These are phyloP conservation scores for Striga hermonthica DNA, from an alignment of 305 asterid species.

Conservation along the genomic window DNA sequence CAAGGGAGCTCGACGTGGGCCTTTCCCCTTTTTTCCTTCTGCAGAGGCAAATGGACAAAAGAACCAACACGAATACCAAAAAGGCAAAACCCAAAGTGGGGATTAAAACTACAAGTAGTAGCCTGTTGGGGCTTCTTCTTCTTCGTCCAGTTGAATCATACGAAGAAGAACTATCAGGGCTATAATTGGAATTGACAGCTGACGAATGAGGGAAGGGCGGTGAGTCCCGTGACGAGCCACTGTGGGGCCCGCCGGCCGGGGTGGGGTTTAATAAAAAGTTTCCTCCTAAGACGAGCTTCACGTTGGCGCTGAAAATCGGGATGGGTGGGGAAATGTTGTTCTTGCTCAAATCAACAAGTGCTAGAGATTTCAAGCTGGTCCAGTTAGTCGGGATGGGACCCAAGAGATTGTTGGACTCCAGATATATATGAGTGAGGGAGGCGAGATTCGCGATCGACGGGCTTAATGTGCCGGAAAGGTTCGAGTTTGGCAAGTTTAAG, in stretches of 20 bases:
- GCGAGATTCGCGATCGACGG: conserved; percentile 60
- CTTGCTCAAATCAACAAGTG: conserved; percentile 53
- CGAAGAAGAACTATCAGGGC: too few relatives aligned
- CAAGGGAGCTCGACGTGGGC: conserved; percentile 50
- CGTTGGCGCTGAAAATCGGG: conserved; percentile 49
- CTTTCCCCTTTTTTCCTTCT: conserved; percentile 41
- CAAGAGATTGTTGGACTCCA: conserved; percentile 61
- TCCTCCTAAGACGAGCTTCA: conserved; percentile 50
- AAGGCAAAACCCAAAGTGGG: conserved; percentile 46
- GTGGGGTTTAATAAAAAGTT: conserved; percentile 43
- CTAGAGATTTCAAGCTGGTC: conserved; percentile 59
- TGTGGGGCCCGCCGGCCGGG: conserved; percentile 14
- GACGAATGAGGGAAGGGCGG: conserved; percentile 38
- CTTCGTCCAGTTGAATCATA: conserved; percentile 32
- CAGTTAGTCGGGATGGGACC: conserved; percentile 61
- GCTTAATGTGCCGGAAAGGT: conserved; percentile 67
- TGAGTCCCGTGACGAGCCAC: conserved; percentile 13
- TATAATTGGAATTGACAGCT: conserved; percentile 27
- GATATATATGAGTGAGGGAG: conserved; percentile 50
- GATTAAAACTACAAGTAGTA: conserved; percentile 49
- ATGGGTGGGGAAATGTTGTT: conserved; percentile 68
- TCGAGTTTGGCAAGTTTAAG: conserved; percentile 52
- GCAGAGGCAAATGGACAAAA: conserved; percentile 45
- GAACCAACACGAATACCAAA: conserved; percentile 46
- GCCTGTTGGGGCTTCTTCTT: conserved; percentile 36